A percentile compares a stretch with the other conserved stretches of the same genome.
Conservation (phyloP, 164 flowering plant species). For the Aristolochia californica region DNA sequence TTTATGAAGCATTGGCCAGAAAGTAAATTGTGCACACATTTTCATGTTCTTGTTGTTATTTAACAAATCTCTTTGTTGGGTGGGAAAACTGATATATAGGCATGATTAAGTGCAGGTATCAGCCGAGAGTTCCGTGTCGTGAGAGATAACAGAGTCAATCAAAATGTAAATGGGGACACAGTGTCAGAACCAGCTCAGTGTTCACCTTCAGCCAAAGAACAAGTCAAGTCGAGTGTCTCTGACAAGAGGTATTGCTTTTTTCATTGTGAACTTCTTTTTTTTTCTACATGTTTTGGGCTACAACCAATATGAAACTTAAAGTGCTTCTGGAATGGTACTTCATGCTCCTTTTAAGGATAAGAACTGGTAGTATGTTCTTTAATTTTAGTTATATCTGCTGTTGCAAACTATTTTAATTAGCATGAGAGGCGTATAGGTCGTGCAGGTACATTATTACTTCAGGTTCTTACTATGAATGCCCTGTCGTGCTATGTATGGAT, state of each 20-base stretch:
- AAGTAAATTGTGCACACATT: background rate
- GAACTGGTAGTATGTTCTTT: too few relatives aligned
- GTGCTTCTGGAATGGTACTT: too few relatives aligned
- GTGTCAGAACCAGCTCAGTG: conserved; percentile 31
- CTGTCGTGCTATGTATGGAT: too few relatives aligned
- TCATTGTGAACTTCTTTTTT: background rate
- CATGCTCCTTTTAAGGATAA: too few relatives aligned
- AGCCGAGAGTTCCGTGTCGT: conserved; percentile 80
- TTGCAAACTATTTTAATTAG: too few relatives aligned
- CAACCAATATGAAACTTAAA: background rate
- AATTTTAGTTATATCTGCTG: too few relatives aligned
- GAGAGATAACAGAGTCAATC: conserved; percentile 77
- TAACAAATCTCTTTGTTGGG: background rate
- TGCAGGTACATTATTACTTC: too few relatives aligned
- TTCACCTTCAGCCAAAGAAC: conserved; percentile 24
- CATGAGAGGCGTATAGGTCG: too few relatives aligned
- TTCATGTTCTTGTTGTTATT: background rate
- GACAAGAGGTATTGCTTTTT: conserved; percentile 36
- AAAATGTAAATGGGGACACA: conserved; percentile 21
- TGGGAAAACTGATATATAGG: conserved; percentile 1
- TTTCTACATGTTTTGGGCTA: background rate
- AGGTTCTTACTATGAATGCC: too few relatives aligned
- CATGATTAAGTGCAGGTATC: conserved; percentile 39
- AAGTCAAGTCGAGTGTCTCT: conserved; percentile 19
- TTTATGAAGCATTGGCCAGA: too few relatives aligned